Conservation (phyloP, 2,329 filamentous ascomycete species). For the Aschersonia sp. region DNA sequence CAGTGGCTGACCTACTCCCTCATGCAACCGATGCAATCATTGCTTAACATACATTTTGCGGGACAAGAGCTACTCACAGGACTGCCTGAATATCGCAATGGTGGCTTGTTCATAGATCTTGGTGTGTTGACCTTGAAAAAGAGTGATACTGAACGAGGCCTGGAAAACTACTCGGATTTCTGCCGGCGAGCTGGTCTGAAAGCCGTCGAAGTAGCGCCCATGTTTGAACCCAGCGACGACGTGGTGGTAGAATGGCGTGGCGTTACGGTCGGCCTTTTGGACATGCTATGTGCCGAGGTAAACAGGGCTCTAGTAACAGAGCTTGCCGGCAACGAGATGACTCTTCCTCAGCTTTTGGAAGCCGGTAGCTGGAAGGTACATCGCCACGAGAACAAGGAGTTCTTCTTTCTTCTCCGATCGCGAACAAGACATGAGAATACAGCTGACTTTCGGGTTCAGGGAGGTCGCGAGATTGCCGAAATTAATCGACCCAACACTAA, state of each 20-base stretch:
- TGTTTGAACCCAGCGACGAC: slow-evolving; percentile 45
- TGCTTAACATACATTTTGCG: slow-evolving; percentile 69
- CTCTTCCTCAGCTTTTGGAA: slow-evolving; percentile 78
- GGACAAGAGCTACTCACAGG: slow-evolving; percentile 74
- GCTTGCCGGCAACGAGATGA: slow-evolving; percentile 58
- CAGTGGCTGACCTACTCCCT: slow-evolving; percentile 93
- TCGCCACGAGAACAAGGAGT: too few relatives aligned
- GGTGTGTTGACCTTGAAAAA: slow-evolving; percentile 66
- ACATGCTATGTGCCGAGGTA: slow-evolving; percentile 35
- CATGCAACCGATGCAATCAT: slow-evolving; percentile 76
- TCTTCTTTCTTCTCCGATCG: not conserved
- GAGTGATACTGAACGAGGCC: slow-evolving; percentile 53
- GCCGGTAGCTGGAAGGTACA: slow-evolving; percentile 95
- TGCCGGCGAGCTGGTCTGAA: slow-evolving; percentile 57
- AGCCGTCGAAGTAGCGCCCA: slow-evolving; percentile 36
- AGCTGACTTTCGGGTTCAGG: slow-evolving; percentile 27
- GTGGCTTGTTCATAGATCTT: slow-evolving; percentile 74
- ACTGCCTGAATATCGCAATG: slow-evolving; percentile 84
- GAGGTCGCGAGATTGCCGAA: slow-evolving; percentile 89
- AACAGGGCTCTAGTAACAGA: slow-evolving; percentile 49
- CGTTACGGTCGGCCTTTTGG: slow-evolving; percentile 45
- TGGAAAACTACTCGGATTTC: slow-evolving; percentile 49
- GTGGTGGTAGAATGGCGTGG: slow-evolving; percentile 54
- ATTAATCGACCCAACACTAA: slow-evolving; percentile 92
- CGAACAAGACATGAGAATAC: not conserved